Conservation (phyloP, 176 grass and related monocot genomes). For the Stipa capillata region DNA sequence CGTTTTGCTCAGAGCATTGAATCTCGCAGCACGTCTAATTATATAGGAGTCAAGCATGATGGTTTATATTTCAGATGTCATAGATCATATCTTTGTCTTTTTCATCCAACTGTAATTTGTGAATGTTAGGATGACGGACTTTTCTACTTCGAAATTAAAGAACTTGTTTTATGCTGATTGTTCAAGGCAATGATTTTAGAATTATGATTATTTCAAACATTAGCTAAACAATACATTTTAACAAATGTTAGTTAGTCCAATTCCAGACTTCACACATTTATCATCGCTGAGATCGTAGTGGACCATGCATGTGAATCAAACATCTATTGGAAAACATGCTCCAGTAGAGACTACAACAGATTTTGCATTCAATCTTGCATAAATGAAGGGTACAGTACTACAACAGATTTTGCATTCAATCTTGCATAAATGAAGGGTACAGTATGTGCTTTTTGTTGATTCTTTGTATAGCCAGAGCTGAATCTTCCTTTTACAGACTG, state of each 20-base stretch:
- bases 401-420: no score
- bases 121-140: no score
- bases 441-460: neutral
- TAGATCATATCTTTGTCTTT: neutral
- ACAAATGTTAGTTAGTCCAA: neutral
- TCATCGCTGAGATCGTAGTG: neutral
- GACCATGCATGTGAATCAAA: neutral
- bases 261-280: neutral
- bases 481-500: constrained; percentile 48
- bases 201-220: neutral
- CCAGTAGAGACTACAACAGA: no score
- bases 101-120: neutral
- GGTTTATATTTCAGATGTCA: neutral
- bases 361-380: neutral
- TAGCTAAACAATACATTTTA: neutral
- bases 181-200: neutral
- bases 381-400: neutral
- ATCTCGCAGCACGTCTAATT: neutral
- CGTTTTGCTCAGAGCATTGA: neutral
- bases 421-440: neutral
- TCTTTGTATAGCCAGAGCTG: neutral
- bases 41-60: neutral
- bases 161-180: neutral
- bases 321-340: neutral
- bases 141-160: no score